Evolutionary conservation across 495 filamentous ascomycete species (phyloP), one percentile per base, ranked within the genome.

Genomic region (Hamigera avellanea): DNA sequence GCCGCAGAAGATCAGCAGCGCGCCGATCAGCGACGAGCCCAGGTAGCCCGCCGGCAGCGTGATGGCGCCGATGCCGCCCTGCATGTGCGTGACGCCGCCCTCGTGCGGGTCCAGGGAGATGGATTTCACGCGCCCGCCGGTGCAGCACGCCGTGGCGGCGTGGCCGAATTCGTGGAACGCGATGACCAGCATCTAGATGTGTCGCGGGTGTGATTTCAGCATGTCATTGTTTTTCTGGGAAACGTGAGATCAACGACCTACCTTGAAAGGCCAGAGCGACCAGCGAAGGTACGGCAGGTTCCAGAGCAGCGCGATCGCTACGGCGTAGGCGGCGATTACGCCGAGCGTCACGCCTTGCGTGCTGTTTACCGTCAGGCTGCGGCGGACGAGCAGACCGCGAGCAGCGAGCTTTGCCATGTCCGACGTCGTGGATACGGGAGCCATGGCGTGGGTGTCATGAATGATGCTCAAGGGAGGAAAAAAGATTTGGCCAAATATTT

Each of bases 111-210:
- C 78, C 13, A 77, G 61, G 0, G 72, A 76, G 36, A 81, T 88
- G n/a, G 74, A 78, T 38, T 83, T 72, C 19, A 87, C 81, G 31
- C 61, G 62, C 5, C 81, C 82, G 29, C 82, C 81, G 0, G 82
- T 87, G 32, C 78, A 74, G 43, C 74, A 69, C 27, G 80, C 77
- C 4, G 77, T 76, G 43, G 81, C 76, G 30, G 82, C 82, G 61
- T 87, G 82, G 19, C 77, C 72, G 55, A 86, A 87, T 53, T 87
- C 82, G 64, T 87, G 81, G 59, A 86, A 87, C 19, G 82, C 81
- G 35, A 87, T 87, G 8, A 86, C 81, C 23, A 87, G 71, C 82
- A 87, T 87, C 78, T 78, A 25, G 27, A 5, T n/a, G 25, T 14
- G 9, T 31, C 17, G 13, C 15, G n/a, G n/a, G n/a, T n/a, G n/a